phyloP scores from a whole-genome alignment of 129 eudicot species.

The Heracleum sosnowskyi region DNA sequence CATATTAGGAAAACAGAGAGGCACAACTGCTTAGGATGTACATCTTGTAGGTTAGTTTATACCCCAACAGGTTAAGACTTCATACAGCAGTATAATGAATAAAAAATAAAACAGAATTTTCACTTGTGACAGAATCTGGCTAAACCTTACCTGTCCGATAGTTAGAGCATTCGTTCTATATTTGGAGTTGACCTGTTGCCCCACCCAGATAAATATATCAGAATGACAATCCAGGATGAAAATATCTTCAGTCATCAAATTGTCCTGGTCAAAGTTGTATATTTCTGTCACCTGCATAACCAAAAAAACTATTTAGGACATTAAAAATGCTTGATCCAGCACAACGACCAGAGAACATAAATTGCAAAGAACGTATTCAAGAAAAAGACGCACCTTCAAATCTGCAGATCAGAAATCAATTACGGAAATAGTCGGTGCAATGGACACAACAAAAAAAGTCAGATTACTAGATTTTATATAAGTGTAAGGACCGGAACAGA shows the following conservation, averaged over 20 bases:
- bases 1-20: neutral
- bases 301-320: neutral
- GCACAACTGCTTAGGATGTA: neutral
- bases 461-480: slow-evolving; percentile 3
- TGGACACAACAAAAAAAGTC: slow-evolving; percentile 16
- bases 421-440: slow-evolving; percentile 22
- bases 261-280: slow-evolving; percentile 81
- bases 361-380: neutral
- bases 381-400: slow-evolving; percentile 45
- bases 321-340: neutral
- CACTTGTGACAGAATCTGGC: neutral
- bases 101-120: neutral
- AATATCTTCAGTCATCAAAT: slow-evolving; percentile 90
- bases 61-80: neutral
- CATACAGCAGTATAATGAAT: neutral
- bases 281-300: slow-evolving; percentile 71
- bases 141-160: slow-evolving; percentile 63
- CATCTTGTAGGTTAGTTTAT: neutral
- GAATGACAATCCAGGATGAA: slow-evolving; percentile 81
- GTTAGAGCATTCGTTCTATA: slow-evolving; percentile 54
- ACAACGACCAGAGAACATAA: neutral
- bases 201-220: slow-evolving; percentile 85
- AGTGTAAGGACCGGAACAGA: neutral
- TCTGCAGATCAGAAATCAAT: slow-evolving; percentile 31
- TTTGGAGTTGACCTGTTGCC: slow-evolving; percentile 67